Evolutionary conservation across 805 yeast genomes (phyloP).

Genomic region (Wickerhamiella slavikovae): DNA sequence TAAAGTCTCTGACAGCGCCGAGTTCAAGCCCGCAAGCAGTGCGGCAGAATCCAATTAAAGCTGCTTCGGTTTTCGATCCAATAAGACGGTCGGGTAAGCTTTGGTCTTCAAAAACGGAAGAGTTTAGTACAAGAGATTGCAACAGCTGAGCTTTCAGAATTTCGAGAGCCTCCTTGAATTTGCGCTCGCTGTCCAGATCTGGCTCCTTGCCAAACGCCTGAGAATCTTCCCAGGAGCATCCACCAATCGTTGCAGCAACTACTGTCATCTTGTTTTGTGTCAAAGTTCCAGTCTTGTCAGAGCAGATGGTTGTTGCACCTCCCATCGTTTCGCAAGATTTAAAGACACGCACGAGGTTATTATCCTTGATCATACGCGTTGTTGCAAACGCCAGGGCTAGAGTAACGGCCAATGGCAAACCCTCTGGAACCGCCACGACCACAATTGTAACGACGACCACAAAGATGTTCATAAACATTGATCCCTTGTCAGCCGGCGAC

Average conservation of each 20-base stretch:
- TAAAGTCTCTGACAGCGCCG: slow-evolving; percentile 26
- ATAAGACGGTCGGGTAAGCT: slow-evolving; percentile 35
- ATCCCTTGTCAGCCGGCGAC: slow-evolving; percentile 58
- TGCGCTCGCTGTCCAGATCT: no score
- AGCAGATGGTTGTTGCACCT: slow-evolving; percentile 89
- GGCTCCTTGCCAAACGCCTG: no score
- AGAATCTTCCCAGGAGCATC: slow-evolving; percentile 15
- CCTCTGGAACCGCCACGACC: slow-evolving; percentile 99
- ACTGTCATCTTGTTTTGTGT: slow-evolving; percentile 90
- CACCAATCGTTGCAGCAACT: slow-evolving; percentile 53
- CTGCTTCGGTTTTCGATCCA: slow-evolving; percentile 92
- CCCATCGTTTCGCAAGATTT: slow-evolving; percentile 98
- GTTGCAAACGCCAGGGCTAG: slow-evolving; percentile 95
- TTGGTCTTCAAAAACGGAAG: slow-evolving; percentile 64
- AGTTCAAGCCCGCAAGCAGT: slow-evolving; percentile 26
- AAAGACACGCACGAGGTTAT: slow-evolving; percentile 83
- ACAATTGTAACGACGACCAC: slow-evolving; percentile 83
- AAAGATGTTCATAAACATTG: slow-evolving; percentile 60
- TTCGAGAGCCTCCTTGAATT: no score
- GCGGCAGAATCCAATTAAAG: slow-evolving; percentile 50
- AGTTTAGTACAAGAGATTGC: slow-evolving; percentile 53
- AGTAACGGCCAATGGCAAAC: slow-evolving; percentile 92
- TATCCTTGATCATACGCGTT: slow-evolving; percentile 92
- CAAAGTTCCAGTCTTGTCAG: slow-evolving; percentile 93
- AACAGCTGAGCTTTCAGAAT: slow-evolving; percentile 15